Evolutionary conservation across 2,329 filamentous ascomycete species (phyloP), one percentile per base, ranked within the genome.

Genomic region (Phialophora tarda): DNA sequence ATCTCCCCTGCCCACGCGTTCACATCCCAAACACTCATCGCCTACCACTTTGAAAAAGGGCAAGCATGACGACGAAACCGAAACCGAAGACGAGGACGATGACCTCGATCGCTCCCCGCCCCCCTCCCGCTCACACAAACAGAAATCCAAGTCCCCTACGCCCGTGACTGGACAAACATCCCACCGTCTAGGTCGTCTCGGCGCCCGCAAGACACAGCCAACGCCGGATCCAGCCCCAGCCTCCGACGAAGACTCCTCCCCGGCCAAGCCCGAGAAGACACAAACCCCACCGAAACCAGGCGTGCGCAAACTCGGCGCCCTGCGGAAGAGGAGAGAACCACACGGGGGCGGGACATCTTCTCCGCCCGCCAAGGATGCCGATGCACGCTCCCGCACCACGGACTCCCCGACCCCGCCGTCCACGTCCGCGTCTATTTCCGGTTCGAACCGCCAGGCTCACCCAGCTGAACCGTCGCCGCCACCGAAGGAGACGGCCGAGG

Each of bases 401-500:
- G 23, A 34, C 28, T 24, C 57, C 57, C 55, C 67, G 17, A 8
- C n/a, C 5, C 4, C 38, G 5, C 17, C 14, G 17, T 17, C 38
- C 38, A 11, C 14, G 17, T 21, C 17, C 5, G 2, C 2, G 38
- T 2, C 38, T 44, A 2, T 21, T 0, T 44, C n/a, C n/a, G n/a
- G n/a, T n/a, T n/a, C 38, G 38, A 7, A 44, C n/a, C 17, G 38
- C 38, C 38, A n/a, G 17, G 6, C 17, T n/a, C 2, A 17, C 6
- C 7, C 59, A 5, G 59, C 64, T 48, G 67, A 66, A 34, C 67
- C 71, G 26, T 59, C 65, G 14, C 66, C 68, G 4, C 54, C 47
- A n/a, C 47, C 7, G 10, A 66, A 73, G 28, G 78, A 81, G 65
- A 82, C 82, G 2, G 81, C 82, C 10, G 78, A 84, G 66, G 82